phyloP scores from a whole-genome alignment of 208 protist genomes.

The Sergeia podlipaevii region DNA sequence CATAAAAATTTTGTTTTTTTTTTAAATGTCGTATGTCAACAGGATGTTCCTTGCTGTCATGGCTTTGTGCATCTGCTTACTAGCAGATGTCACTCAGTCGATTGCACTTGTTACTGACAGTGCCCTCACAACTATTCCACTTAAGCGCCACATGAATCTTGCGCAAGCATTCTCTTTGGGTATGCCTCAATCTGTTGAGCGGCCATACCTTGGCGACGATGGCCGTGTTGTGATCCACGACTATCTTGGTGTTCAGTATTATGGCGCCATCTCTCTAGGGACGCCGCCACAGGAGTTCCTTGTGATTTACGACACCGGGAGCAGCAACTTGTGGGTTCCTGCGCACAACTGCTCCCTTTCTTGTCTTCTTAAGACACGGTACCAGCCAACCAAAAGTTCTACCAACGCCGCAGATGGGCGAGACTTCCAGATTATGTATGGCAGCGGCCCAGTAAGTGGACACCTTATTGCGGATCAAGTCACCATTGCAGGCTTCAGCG shows the following conservation, averaged over 20 bases:
- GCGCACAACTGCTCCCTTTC: conserved; percentile 55
- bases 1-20: too few relatives aligned
- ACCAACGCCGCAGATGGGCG: conserved; percentile 86
- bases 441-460: conserved; percentile 88
- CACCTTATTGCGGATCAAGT: conserved; percentile 88
- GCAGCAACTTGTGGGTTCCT: conserved; percentile 68
- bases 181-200: conserved; percentile 16
- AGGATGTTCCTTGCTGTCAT: too few relatives aligned
- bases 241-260: conserved; percentile 90
- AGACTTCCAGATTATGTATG: conserved; percentile 91
- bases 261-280: conserved; percentile 82
- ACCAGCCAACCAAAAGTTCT: conserved; percentile 67
- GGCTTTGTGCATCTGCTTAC: neutral
- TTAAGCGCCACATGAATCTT: conserved; percentile 31
- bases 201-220: conserved; percentile 16
- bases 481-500: conserved; percentile 56
- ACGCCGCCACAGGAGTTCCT: conserved; percentile 85
- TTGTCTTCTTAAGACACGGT: conserved; percentile 64
- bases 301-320: conserved; percentile 75
- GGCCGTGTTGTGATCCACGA: conserved; percentile 50
- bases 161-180: conserved; percentile 17
- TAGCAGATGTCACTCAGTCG: neutral
- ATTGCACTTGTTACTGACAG: conserved; percentile 5
- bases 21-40: too few relatives aligned
- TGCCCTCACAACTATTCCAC: conserved; percentile 14